Evolutionary conservation across 345 rosid species (phyloP).

Genomic region (Eucalyptus shirleyi): DNA sequence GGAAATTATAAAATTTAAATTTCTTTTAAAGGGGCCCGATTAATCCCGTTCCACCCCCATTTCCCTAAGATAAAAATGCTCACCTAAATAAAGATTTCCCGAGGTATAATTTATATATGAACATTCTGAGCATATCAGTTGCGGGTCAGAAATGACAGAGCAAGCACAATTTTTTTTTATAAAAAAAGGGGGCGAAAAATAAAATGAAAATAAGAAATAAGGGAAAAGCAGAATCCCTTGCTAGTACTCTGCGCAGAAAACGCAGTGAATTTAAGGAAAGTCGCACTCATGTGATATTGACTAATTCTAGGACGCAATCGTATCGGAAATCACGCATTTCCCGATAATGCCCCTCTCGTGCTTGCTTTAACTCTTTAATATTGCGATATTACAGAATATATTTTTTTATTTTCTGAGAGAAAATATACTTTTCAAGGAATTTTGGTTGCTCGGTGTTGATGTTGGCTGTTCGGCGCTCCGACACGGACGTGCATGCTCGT

Average conservation of each 20-base stretch:
- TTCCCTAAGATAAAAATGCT: background rate
- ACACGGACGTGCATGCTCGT: background rate
- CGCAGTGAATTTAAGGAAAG: background rate
- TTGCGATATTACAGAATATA: constrained; percentile 1
- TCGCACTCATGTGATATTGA: background rate
- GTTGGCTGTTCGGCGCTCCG: constrained; percentile 20
- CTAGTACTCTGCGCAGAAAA: background rate
- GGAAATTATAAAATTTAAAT: background rate
- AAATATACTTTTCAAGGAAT: background rate
- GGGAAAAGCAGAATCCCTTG: background rate
- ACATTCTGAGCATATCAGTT: background rate
- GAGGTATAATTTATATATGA: background rate
- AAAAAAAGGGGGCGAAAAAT: background rate
- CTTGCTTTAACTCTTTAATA: constrained; percentile 21
- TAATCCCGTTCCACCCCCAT: background rate
- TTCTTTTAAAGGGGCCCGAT: background rate
- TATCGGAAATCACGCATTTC: constrained; percentile 9
- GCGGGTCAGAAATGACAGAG: background rate
- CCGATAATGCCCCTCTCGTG: constrained; percentile 7
- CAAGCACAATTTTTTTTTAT: background rate
- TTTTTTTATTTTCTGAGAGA: background rate
- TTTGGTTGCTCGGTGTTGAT: background rate
- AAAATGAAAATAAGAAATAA: background rate
- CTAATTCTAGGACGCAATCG: constrained; percentile 5
- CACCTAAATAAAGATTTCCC: background rate